Evolutionary conservation across 1,284 basidiomycete species (phyloP).

Genomic region (Trichosporon ovoides): DNA sequence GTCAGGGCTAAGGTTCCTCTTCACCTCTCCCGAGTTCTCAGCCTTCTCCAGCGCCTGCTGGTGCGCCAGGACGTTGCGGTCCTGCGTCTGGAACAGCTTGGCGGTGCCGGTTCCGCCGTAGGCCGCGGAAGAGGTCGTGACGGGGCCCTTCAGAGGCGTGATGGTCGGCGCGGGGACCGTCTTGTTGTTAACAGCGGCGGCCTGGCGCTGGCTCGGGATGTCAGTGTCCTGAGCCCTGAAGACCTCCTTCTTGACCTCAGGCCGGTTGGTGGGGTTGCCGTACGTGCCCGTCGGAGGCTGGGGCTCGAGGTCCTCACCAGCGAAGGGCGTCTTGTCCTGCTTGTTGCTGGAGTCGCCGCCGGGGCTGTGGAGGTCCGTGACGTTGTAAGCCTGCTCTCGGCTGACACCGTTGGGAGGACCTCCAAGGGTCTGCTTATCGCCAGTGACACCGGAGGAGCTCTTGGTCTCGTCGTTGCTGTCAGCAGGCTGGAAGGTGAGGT

Average conservation of each 20-base stretch:
- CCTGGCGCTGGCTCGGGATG: slow-evolving; percentile 20
- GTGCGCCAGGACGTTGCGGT: slow-evolving; percentile 1
- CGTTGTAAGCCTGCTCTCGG: neutral
- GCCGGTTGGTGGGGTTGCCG: slow-evolving; percentile 2
- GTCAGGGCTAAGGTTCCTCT: no score
- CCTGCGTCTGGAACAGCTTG: neutral
- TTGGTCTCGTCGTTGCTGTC: neutral
- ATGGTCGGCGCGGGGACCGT: slow-evolving; percentile 22
- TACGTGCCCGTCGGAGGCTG: neutral
- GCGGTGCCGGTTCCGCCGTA: neutral
- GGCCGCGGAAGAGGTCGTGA: neutral
- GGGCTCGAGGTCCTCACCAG: neutral
- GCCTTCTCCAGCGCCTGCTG: slow-evolving; percentile 1
- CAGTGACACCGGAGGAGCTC: neutral
- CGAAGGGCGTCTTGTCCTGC: neutral
- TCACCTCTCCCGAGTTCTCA: neutral
- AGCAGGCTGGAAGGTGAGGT: neutral
- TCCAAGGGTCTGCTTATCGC: slow-evolving; percentile 8
- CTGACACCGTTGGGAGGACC: neutral
- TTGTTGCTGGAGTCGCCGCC: neutral
- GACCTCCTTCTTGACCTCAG: neutral
- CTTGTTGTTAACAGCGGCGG: slow-evolving; percentile 22
- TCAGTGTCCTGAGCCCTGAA: slow-evolving; percentile 8
- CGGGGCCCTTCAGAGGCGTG: slow-evolving; percentile 13
- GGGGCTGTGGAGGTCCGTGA: neutral